Conservation (phyloP, 768 basidiomycete genomes). For the Trametes coccinea region DNA sequence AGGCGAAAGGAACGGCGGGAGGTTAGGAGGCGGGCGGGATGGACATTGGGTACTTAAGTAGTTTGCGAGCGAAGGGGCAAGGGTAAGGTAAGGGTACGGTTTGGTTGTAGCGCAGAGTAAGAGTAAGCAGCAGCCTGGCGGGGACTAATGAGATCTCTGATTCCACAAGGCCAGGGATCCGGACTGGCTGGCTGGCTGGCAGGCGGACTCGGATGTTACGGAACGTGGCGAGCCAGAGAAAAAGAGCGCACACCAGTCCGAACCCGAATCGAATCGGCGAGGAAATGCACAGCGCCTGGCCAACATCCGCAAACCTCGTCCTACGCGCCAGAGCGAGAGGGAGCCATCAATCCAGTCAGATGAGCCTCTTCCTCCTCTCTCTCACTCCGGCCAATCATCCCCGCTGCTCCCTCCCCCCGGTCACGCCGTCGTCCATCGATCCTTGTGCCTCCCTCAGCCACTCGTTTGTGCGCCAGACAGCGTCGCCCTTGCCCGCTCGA, state of each 20-base stretch:
- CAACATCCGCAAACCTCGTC: conserved; percentile 1
- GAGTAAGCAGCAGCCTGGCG: too few relatives aligned
- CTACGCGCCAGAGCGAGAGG: conserved; percentile 1
- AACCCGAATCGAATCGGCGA: conserved; percentile 5
- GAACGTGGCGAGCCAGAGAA: conserved; percentile 24
- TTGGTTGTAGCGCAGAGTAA: neutral
- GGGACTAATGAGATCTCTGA: conserved; percentile 15
- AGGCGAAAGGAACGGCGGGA: conserved; percentile 16
- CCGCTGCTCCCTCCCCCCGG: conserved; percentile 14
- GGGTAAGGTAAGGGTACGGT: conserved; percentile 1
- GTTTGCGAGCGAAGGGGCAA: neutral
- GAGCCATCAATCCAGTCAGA: conserved; percentile 17
- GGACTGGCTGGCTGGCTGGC: neutral
- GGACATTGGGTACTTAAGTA: conserved; percentile 22
- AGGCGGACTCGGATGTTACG: conserved; percentile 25
- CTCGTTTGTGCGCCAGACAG: neutral
- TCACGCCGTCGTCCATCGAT: neutral
- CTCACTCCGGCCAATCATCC: conserved; percentile 33
- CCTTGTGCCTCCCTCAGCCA: neutral
- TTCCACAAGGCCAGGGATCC: conserved; percentile 7
- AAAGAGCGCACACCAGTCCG: neutral
- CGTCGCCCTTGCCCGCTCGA: too few relatives aligned
- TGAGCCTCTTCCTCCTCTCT: conserved; percentile 24
- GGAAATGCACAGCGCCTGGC: conserved; percentile 13
- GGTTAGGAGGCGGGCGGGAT: conserved; percentile 24